Base-by-base conservation (phyloP, 208 protist genomes). In the Acanthamoeba sp. region DNA sequence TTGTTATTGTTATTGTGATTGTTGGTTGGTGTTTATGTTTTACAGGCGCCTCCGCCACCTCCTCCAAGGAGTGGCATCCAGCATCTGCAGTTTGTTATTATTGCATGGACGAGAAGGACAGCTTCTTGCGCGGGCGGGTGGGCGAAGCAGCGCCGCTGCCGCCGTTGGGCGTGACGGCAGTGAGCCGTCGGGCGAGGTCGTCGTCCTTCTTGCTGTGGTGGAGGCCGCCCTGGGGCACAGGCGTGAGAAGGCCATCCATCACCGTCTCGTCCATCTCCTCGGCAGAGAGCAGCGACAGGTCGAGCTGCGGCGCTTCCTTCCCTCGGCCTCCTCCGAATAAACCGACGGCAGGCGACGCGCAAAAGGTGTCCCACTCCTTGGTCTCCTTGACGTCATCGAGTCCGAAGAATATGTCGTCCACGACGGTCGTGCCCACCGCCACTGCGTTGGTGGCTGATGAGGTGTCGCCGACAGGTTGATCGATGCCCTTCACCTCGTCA, bases 291-390 rank as follows among this genome's bases (percentile, higher is more conserved):
- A 78, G 69, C 36, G 69, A 78, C 20, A 78, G 69, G 69, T 36
- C 69, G 16, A 78, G 36, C 36, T 78, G 69, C 36, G 36, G 7
- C 32, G 69, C 32, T 4, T 27, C 34, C 22, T 27, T 78, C 69
- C 36, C 9, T 24, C 36, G 36, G 36, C 36, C 29, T 0, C 7
- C 32, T 6, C 64, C 64, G 16, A 45, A 20, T 0, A n/a, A n/a
- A n/a, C 36, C 69, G 36, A n/a, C 36, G 36, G 36, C 69, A 4
- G 69, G 69, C 1, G 69, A 78, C 69, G 69, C 32, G 69, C 69
- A 78, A 20, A 78, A 78, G 69, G 69, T 78, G 69, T 78, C 69
- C 69, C 69, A 78, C 38, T 78, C 34, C 69, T 78, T 38, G 36
- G 38, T 36, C 10, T 78, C 69, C 34, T 78, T 36, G 18, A 48